A percentile compares a stretch with the other conserved stretches of the same genome.
These are phyloP conservation scores for Erodium texanum DNA, from an alignment of 441 rosid genomes.

Conservation along the genomic window DNA sequence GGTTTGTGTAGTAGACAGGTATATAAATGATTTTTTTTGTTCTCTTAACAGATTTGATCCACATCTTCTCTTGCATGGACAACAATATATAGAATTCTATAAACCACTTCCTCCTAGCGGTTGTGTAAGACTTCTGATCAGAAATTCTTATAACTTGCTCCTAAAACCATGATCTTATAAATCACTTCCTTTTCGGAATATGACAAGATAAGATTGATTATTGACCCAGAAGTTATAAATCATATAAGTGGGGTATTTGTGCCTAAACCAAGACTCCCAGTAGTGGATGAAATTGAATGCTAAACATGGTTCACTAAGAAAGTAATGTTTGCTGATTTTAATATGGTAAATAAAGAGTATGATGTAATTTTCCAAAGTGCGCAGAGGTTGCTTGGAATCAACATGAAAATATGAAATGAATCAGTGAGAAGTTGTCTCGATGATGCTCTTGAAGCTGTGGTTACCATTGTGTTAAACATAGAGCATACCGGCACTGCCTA, in stretches of 20 bases:
- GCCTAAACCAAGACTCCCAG: background rate
- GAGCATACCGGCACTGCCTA: background rate
- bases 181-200: background rate
- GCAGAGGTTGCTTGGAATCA: background rate
- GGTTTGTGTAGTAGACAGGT: background rate
- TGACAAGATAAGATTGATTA: background rate
- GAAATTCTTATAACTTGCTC: conserved; percentile 2
- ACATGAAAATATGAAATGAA: background rate
- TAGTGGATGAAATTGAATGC: background rate
- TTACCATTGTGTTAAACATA: background rate
- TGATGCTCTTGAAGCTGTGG: background rate
- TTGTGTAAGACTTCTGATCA: conserved; percentile 37
- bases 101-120: conserved; percentile 70
- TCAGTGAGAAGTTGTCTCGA: background rate
- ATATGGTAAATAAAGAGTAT: background rate
- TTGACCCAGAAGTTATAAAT: background rate
- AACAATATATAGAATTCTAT: conserved; percentile 73
- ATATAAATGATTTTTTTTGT: background rate
- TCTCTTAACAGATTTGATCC: conserved; percentile 75
- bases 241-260: background rate
- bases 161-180: no score
- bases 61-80: conserved; percentile 78
- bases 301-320: background rate
- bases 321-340: background rate
- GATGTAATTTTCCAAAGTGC: background rate